Evolutionary conservation across 257 asterid genomes (phyloP).

Genomic region (Nicotiana paniculata): DNA sequence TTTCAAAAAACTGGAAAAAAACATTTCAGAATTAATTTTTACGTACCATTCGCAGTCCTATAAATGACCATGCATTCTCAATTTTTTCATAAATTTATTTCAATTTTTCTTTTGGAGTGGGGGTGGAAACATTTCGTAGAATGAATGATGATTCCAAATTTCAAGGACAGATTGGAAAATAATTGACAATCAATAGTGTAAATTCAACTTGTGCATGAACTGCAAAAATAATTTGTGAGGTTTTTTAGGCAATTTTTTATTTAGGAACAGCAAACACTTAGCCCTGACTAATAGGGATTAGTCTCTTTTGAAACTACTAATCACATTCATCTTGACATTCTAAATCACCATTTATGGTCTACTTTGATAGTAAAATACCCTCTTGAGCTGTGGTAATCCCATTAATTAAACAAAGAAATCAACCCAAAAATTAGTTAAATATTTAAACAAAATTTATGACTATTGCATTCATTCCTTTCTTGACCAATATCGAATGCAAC

Average conservation of each 20-base stretch:
- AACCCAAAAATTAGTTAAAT: too few relatives aligned
- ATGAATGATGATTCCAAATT: neutral
- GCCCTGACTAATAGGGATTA: neutral
- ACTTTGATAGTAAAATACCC: too few relatives aligned
- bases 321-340: neutral
- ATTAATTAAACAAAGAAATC: too few relatives aligned
- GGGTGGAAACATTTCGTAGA: neutral
- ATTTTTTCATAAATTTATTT: neutral
- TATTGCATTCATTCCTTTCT: too few relatives aligned
- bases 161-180: neutral
- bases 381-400: too few relatives aligned
- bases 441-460: too few relatives aligned
- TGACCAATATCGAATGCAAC: too few relatives aligned
- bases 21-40: too few relatives aligned
- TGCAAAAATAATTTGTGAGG: neutral
- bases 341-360: too few relatives aligned
- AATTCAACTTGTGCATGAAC: neutral
- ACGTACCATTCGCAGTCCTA: too few relatives aligned
- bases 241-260: too few relatives aligned
- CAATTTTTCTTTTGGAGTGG: neutral
- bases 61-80: neutral
- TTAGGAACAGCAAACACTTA: neutral
- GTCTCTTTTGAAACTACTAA: neutral
- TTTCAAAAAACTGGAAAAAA: too few relatives aligned
- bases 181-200: neutral